Base-by-base conservation (phyloP, 208 protist species). In the Kentomonas sorsogonicus region DNA sequence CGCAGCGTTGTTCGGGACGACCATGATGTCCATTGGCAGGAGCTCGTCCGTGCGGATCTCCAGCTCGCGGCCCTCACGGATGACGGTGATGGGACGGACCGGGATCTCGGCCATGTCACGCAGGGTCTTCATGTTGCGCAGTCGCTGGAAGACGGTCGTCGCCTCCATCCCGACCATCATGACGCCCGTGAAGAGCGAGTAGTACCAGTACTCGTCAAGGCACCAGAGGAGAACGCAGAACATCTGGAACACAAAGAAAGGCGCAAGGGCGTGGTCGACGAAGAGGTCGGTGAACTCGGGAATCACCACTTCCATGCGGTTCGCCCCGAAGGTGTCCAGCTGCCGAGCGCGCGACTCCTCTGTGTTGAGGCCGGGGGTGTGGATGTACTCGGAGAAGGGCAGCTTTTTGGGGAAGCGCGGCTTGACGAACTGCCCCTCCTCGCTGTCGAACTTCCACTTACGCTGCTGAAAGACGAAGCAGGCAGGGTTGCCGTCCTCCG, bases 211-310 rank as follows among this genome's bases (percentile, higher is more conserved):
- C 63, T 98, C 97, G 72, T 99, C 97, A 5, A 98, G 69, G 71
- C 86, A 95, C 96, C 95, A 98, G 4, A 98, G 78, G 15, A 97
- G 64, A 27, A 98, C 91, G 66, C 95, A 98, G 64, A 97, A 98
- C 79, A 98, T 94, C 77, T 99, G 98, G 61, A 99, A 99, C 1
- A 99, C 93, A 69, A 99, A 99, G 76, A 99, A 99, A 13, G 98
- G 98, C 4, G 95, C 89, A 18, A 98, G 64, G 23, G 91, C 90
- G 68, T 99, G 97, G 62, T 99, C 95, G 29, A 94, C 85, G 44
- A 98, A 97, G 41, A 99, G 81, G 45, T 89, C 84, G 25, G 86
- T 67, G 60, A 99, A 99, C 33, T 89, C 75, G n/a, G 96, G 97
- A 36, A 98, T 77, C n/a, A 92, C 82, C 30, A 99, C 93, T 41